Base-by-base conservation (phyloP, 2,329 filamentous ascomycete species). In the Cadophora malorum region DNA sequence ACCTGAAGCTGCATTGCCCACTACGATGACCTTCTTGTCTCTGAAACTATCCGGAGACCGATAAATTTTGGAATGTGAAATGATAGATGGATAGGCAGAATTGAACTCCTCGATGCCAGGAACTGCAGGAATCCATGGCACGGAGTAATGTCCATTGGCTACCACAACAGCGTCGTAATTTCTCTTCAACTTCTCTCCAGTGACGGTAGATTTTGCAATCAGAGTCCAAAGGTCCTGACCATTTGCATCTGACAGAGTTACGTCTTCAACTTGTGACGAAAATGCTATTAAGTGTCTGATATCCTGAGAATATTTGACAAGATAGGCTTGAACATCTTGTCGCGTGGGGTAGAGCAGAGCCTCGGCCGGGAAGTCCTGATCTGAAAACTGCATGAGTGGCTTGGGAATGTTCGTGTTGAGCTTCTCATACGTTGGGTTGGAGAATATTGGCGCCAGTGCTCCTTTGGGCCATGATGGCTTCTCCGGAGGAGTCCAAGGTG, bases 401-500 rank as follows among this genome's bases (percentile, higher is more conserved):
- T 91, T 88, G 0, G 94, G 92, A 59, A 97, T 94, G 78, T 98
- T 98, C 25, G 94, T 94, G 75, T 97, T 90, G 19, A 97, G 82
- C 28, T 85, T 81, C 59, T 93, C 88, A 78, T 97, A 97, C 80
- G 97, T 87, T 3, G 94, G 91, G 21, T 91, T 93, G n/a, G 92
- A 83, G 75, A 95, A 97, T 2, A 88, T 79, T 6, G 90, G 67
- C 38, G 72, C 72, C 64, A 21, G 70, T 71, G 70, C 64, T 19
- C 73, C 70, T 58, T 76, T 74, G 21, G 78, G 76, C 81, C 83
- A 87, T 67, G 89, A 79, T 5, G 92, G 91, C 66, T 85, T 83
- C 70, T 94, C 91, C 0, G 86, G 83, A 28, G 86, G 84, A 55
- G 84, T 84, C 74, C 86, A 86, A 31, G 88, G 85, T 74, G 86